Percentiles rank a stretch among this genome's conserved stretches.
These are phyloP conservation scores for Teratosphaeria viscida DNA, from an alignment of 2,329 filamentous ascomycete species.

Conservation along the genomic window DNA sequence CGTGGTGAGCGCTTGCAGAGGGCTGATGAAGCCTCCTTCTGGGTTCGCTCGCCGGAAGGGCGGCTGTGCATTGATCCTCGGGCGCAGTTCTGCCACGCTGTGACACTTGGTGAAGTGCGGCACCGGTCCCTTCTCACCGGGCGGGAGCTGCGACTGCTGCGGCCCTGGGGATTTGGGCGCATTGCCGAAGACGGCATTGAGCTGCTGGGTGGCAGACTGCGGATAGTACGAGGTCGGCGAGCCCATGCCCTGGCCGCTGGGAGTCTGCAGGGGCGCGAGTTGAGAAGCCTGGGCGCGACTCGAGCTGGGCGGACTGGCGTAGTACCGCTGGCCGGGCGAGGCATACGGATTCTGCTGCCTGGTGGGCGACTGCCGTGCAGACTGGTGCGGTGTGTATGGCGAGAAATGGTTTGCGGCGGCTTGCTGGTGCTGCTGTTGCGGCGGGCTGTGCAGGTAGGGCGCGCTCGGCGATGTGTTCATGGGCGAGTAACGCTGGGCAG, in stretches of 20 bases:
- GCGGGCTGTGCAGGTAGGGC: constrained; percentile 58
- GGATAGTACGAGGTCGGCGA: constrained; percentile 48
- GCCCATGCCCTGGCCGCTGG: constrained; percentile 38
- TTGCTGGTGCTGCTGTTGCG: constrained; percentile 37
- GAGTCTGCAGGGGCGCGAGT: constrained; percentile 61
- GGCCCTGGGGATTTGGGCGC: constrained; percentile 37
- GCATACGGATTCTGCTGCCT: constrained; percentile 50
- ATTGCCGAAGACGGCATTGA: constrained; percentile 56
- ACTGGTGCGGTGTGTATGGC: constrained; percentile 33
- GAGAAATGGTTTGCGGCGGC: constrained; percentile 16
- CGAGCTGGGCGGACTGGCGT: constrained; percentile 43
- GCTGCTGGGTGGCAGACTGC: constrained; percentile 56
- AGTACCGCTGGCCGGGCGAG: constrained; percentile 41
- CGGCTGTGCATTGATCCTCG: constrained; percentile 77
- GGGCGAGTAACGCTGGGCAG: constrained; percentile 87
- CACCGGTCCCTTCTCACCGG: constrained; percentile 52
- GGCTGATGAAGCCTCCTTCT: constrained; percentile 95
- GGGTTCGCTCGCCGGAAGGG: constrained; percentile 88
- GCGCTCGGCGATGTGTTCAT: constrained; percentile 85
- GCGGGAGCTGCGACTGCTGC: constrained; percentile 25
- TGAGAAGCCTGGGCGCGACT: constrained; percentile 49
- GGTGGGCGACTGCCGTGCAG: constrained; percentile 64
- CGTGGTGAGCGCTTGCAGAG: constrained; percentile 86
- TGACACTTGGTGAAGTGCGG: constrained; percentile 79
- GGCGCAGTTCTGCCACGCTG: constrained; percentile 62